Percentiles rank a stretch among this genome's conserved stretches.
phyloP scores from a whole-genome alignment of 768 basidiomycete genomes.

The Suillus fuscotomentosus region DNA sequence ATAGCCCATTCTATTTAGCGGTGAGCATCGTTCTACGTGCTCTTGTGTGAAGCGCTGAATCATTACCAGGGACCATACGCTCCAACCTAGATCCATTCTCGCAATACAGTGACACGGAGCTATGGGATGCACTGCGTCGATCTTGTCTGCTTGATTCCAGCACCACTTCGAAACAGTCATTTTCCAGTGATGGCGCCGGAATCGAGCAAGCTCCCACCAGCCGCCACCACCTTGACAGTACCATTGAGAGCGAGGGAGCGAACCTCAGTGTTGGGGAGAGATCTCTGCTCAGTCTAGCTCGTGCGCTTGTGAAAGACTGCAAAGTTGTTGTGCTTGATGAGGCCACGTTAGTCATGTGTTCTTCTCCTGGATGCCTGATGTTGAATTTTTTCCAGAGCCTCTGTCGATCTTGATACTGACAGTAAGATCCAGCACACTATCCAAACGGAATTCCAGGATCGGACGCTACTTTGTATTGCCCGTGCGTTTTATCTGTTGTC shows the following conservation, averaged over 20 bases:
- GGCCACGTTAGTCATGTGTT: conserved; percentile 28
- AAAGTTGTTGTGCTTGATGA: conserved; percentile 52
- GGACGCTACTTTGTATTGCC: conserved; percentile 53
- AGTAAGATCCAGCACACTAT: conserved; percentile 49
- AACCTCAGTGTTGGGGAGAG: conserved; percentile 49
- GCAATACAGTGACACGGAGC: conserved; percentile 57
- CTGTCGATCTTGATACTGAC: conserved; percentile 47
- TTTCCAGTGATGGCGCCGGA: conserved; percentile 17
- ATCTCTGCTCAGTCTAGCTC: conserved; percentile 51
- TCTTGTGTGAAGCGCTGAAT: conserved; percentile 9
- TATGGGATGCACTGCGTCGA: conserved; percentile 75
- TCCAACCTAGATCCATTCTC: conserved; percentile 61
- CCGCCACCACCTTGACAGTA: conserved; percentile 49
- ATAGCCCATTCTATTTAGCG: conserved; percentile 58
- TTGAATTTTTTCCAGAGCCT: conserved; percentile 24
- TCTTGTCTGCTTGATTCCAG: conserved; percentile 43
- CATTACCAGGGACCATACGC: conserved; percentile 52
- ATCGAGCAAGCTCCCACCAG: conserved; percentile 18
- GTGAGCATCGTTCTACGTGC: conserved; percentile 34
- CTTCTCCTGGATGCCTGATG: conserved; percentile 18
- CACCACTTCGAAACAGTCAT: conserved; percentile 14
- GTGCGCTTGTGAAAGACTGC: conserved; percentile 51
- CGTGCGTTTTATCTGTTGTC: conserved; percentile 24
- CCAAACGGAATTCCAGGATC: conserved; percentile 42
- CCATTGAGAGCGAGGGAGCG: conserved; percentile 51